Conservation (phyloP, 1,284 basidiomycete species). For the Stygiomarasmius scandens region DNA sequence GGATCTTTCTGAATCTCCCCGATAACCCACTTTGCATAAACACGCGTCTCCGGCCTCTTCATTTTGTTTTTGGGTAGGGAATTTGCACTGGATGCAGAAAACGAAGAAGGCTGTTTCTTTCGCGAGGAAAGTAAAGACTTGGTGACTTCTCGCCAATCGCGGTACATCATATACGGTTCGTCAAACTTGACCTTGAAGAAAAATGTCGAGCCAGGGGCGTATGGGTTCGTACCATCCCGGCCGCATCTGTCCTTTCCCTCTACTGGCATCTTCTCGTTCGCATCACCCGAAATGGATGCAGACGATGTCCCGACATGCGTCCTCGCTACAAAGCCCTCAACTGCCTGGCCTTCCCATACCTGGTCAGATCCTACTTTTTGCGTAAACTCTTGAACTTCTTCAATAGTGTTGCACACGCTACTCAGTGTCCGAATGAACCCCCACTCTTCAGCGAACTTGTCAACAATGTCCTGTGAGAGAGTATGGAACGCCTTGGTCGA, state of each 20-base stretch:
- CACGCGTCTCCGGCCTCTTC: constrained; percentile 64
- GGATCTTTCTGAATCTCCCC: constrained; percentile 69
- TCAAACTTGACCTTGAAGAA: constrained; percentile 99
- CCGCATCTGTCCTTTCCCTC: constrained; percentile 12
- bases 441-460: constrained; percentile 86
- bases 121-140: constrained; percentile 64
- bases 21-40: constrained; percentile 73
- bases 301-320: constrained; percentile 60
- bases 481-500: constrained; percentile 78
- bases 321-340: constrained; percentile 97
- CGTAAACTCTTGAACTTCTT: constrained; percentile 77
- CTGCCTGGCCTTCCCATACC: constrained; percentile 81
- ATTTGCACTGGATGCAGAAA: constrained; percentile 21
- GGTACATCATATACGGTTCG: constrained; percentile 98
- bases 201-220: constrained; percentile 81
- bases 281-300: constrained; percentile 29
- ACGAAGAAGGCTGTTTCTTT: constrained; percentile 31
- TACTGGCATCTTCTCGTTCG: constrained; percentile 19
- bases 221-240: constrained; percentile 47
- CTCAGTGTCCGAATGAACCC: constrained; percentile 88
- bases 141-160: constrained; percentile 96
- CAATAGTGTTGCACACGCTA: constrained; percentile 60
- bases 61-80: constrained; percentile 63
- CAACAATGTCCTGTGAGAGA: constrained; percentile 67
- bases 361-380: constrained; percentile 70